Conservation (phyloP, 805 yeast genomes). For the Cyberlindnera veronae region DNA sequence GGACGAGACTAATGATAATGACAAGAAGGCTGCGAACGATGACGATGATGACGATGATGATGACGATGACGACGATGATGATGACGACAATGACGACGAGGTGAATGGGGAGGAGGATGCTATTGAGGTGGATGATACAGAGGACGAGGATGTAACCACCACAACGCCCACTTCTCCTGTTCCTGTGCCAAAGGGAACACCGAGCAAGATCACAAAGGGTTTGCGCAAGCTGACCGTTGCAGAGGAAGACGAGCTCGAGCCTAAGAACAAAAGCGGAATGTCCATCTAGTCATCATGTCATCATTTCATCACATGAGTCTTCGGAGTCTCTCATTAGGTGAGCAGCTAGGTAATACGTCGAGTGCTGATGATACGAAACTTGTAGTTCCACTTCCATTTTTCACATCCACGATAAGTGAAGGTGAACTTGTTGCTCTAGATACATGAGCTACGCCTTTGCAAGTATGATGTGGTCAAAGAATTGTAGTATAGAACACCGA, state of each 20-base stretch:
- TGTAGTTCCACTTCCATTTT: too few relatives aligned
- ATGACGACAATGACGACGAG: constrained; percentile 18
- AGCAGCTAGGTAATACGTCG: too few relatives aligned
- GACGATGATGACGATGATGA: constrained; percentile 16
- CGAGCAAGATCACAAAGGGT: constrained; percentile 18
- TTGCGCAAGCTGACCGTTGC: constrained; percentile 29
- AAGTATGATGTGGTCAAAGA: too few relatives aligned
- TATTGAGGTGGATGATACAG: constrained; percentile 15
- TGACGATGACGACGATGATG: constrained; percentile 16
- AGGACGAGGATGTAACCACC: constrained; percentile 8
- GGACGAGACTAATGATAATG: constrained; percentile 43
- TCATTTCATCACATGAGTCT: too few relatives aligned
- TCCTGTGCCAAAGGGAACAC: constrained; percentile 4
- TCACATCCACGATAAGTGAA: too few relatives aligned
- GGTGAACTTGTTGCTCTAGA: too few relatives aligned
- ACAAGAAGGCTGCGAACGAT: constrained; percentile 12
- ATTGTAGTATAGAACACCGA: too few relatives aligned
- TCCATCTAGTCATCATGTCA: too few relatives aligned
- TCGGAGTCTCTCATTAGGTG: too few relatives aligned
- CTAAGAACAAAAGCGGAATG: constrained; percentile 4
- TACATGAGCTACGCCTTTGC: too few relatives aligned
- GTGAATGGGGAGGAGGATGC: constrained; percentile 15
- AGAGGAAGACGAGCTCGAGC: constrained; percentile 15
- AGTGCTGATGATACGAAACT: too few relatives aligned
- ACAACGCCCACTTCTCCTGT: constrained; percentile 1